Percentiles rank a stretch among this genome's conserved stretches.
Conservation (phyloP, 2,329 filamentous ascomycete species). For the Pezicula radicicola region DNA sequence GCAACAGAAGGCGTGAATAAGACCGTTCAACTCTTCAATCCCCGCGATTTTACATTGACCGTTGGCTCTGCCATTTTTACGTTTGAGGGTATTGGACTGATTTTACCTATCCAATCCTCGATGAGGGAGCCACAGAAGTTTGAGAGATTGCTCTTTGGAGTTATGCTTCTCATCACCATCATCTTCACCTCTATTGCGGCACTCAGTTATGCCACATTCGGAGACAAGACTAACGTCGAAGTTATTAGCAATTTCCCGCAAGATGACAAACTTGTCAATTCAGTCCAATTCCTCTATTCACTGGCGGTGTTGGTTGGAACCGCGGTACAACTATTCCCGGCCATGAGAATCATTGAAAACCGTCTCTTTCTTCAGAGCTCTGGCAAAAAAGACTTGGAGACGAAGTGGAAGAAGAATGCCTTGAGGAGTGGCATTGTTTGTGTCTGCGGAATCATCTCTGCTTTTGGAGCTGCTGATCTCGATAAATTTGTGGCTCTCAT, state of each 20-base stretch:
- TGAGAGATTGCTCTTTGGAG: constrained; percentile 75
- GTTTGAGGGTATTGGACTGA: constrained; percentile 92
- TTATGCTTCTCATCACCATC: constrained; percentile 92
- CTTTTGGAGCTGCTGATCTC: constrained; percentile 83
- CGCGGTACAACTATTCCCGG: constrained; percentile 92
- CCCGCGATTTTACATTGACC: constrained; percentile 88
- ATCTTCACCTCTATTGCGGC: constrained; percentile 88
- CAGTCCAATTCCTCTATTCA: constrained; percentile 96
- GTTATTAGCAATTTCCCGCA: constrained; percentile 93
- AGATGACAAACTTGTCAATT: constrained; percentile 90
- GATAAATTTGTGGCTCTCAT: constrained; percentile 97
- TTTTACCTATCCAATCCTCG: constrained; percentile 94
- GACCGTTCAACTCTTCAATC: constrained; percentile 79
- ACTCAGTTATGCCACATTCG: constrained; percentile 90
- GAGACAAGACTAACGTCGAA: constrained; percentile 90
- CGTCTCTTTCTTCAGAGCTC: constrained; percentile 82
- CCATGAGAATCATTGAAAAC: constrained; percentile 91
- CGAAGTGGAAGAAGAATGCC: constrained; percentile 98
- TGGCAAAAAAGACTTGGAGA: constrained; percentile 91
- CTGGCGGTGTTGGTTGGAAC: constrained; percentile 89
- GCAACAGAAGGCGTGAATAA: constrained; percentile 71
- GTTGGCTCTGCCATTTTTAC: constrained; percentile 98
- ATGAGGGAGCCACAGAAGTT: constrained; percentile 91
- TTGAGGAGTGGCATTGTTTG: constrained; percentile 90
- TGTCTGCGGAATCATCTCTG: constrained; percentile 79